Conservation (phyloP, 495 filamentous ascomycete species). For the Lasiosphaeria miniovina region DNA sequence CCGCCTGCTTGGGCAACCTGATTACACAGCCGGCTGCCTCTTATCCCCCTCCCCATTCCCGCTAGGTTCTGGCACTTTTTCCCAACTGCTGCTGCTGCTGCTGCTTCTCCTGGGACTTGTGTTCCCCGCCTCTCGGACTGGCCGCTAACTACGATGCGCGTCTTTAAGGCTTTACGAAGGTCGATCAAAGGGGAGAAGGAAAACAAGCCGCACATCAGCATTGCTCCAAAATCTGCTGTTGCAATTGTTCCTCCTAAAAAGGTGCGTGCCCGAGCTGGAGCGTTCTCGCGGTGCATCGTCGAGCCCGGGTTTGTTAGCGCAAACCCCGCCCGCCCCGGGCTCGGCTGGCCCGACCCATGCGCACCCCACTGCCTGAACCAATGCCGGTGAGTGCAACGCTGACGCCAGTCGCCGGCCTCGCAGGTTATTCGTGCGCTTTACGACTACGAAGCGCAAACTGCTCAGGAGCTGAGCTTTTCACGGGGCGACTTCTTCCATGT, state of each 20-base stretch:
- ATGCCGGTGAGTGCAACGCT: constrained; percentile 15
- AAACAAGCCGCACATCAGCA: constrained; percentile 77
- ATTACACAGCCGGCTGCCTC: background rate
- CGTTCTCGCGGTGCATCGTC: constrained; percentile 1
- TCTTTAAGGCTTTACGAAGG: constrained; percentile 70
- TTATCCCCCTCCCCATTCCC: background rate
- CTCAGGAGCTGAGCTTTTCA: constrained; percentile 83
- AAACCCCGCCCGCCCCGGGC: background rate
- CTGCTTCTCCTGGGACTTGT: background rate
- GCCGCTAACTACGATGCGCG: constrained; percentile 40
- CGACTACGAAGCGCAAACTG: constrained; percentile 75
- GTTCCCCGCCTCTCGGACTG: background rate
- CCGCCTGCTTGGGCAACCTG: constrained; percentile 9
- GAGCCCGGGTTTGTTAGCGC: background rate
- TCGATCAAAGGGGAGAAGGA: constrained; percentile 84
- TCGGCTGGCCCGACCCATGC: background rate
- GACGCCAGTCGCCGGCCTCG: constrained; percentile 14
- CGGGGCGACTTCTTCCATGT: constrained; percentile 98
- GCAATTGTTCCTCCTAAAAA: constrained; percentile 96
- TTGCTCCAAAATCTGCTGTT: constrained; percentile 88
- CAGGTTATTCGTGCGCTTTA: constrained; percentile 97
- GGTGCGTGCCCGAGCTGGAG: constrained; percentile 52
- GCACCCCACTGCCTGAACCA: background rate
- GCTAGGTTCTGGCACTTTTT: background rate
- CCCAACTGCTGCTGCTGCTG: background rate